Conservation (phyloP, 345 rosid species). For the Leavenworthia alabamica region DNA sequence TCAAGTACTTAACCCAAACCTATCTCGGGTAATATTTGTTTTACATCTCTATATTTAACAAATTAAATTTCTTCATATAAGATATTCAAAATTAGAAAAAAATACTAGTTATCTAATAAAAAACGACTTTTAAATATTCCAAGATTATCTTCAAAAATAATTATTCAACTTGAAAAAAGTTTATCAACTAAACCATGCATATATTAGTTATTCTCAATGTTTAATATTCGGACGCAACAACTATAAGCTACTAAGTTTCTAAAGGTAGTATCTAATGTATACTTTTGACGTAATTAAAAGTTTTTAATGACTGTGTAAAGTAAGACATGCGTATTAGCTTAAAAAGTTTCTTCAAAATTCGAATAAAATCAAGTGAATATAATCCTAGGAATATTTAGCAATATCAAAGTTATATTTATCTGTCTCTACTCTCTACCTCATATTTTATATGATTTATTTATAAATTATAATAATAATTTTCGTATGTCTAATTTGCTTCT, state of each 20-base stretch:
- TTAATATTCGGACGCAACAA: slow-evolving; percentile 22
- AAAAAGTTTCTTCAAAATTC: not conserved
- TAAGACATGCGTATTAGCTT: slow-evolving; percentile 6
- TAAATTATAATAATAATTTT: slow-evolving; percentile 2
- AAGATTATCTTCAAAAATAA: not conserved
- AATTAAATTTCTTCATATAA: not conserved
- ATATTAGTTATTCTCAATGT: not conserved
- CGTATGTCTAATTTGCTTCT: not conserved
- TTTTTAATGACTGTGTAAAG: not conserved
- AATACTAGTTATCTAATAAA: not conserved
- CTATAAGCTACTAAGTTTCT: not conserved
- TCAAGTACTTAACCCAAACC: slow-evolving; percentile 64
- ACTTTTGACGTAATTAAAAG: slow-evolving; percentile 9
- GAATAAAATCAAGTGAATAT: slow-evolving; percentile 16
- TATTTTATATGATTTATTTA: not conserved
- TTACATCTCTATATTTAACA: not conserved
- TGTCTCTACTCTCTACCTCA: slow-evolving; percentile 10
- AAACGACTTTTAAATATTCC: not conserved
- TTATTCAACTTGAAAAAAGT: not conserved
- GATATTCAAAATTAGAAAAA: not conserved
- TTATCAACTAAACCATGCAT: not conserved
- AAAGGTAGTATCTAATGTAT: not conserved
- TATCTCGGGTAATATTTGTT: slow-evolving; percentile 55
- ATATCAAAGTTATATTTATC: not conserved
- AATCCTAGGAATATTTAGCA: slow-evolving; percentile 3